A percentile compares a stretch with the other conserved stretches of the same genome.
phyloP scores from a whole-genome alignment of 805 yeast species.

The Nakazawaea anatomiae region DNA sequence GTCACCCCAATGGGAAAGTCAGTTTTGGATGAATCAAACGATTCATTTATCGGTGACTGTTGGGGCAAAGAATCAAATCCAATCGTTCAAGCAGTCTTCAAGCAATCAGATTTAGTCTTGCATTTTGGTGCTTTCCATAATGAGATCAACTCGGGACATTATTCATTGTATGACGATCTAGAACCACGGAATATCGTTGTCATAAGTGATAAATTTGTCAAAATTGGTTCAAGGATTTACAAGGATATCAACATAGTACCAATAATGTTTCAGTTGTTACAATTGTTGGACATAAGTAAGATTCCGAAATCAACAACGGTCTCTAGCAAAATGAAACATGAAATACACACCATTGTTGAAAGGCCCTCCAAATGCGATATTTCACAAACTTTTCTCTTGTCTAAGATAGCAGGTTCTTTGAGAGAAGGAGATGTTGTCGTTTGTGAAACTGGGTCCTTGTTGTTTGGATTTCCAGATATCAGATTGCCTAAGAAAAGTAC shows the following conservation, averaged over 20 bases:
- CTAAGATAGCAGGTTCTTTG: conserved; percentile 34
- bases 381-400: conserved; percentile 41
- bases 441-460: conserved; percentile 78
- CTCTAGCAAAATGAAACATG: conserved; percentile 11
- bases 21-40: conserved; percentile 61
- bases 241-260: conserved; percentile 42
- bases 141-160: conserved; percentile 68
- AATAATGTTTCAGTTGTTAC: conserved; percentile 39
- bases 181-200: conserved; percentile 35
- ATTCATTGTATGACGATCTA: conserved; percentile 38
- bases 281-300: conserved; percentile 25
- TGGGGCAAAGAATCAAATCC: conserved; percentile 52
- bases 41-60: conserved; percentile 65
- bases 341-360: conserved; percentile 14
- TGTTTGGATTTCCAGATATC: conserved; percentile 70
- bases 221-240: conserved; percentile 34
- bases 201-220: conserved; percentile 48
- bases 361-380: conserved; percentile 27
- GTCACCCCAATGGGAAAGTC: conserved; percentile 69
- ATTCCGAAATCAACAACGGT: conserved; percentile 13
- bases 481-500: conserved; percentile 49
- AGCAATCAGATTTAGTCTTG: conserved; percentile 60
- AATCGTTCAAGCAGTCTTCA: conserved; percentile 41
- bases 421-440: conserved; percentile 66
- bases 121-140: conserved; percentile 64